A percentile compares a stretch with the other conserved stretches of the same genome.
These are phyloP conservation scores for Xanthoconium purpureum DNA, from an alignment of 768 basidiomycete species.

Conservation along the genomic window DNA sequence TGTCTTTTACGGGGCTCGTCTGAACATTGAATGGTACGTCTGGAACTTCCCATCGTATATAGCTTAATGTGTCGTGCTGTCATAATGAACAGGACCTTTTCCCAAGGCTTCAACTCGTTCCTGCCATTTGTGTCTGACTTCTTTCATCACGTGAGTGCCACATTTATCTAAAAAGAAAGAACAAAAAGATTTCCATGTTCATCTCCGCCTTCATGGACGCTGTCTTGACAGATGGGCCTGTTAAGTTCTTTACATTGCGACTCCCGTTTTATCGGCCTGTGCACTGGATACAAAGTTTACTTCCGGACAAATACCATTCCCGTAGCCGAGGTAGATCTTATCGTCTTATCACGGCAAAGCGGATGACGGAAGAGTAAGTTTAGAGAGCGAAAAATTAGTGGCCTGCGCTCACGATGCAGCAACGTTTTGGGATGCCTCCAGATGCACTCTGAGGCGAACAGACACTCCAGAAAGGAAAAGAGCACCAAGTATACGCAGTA, in stretches of 20 bases:
- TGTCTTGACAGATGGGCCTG: conserved; percentile 6
- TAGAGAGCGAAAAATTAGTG: conserved; percentile 39
- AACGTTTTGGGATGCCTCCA: background rate
- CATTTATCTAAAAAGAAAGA: conserved; percentile 5
- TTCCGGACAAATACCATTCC: conserved; percentile 26
- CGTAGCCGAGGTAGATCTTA: conserved; percentile 53
- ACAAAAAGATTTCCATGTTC: conserved; percentile 17
- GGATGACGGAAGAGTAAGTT: conserved; percentile 54
- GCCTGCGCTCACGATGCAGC: conserved; percentile 24
- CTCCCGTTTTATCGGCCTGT: conserved; percentile 15
- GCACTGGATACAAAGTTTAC: conserved; percentile 24
- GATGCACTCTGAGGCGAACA: too few species aligned
- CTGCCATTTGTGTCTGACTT: conserved; percentile 47
- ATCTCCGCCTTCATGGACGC: conserved; percentile 23
- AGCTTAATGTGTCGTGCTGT: conserved; percentile 8
- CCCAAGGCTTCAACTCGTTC: conserved; percentile 16
- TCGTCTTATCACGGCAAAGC: conserved; percentile 55
- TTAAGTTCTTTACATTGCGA: conserved; percentile 11
- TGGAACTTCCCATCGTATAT: conserved; percentile 1
- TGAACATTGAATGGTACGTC: conserved; percentile 52
- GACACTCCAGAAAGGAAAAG: too few species aligned
- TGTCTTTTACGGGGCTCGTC: conserved; percentile 49
- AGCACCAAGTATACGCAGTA: background rate
- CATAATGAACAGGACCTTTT: background rate
- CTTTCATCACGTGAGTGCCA: conserved; percentile 56